Percentiles rank a stretch among this genome's conserved stretches.
Evolutionary conservation across 108 stramenopile species (phyloP).

Genomic region (Skeletonema tropicum): DNA sequence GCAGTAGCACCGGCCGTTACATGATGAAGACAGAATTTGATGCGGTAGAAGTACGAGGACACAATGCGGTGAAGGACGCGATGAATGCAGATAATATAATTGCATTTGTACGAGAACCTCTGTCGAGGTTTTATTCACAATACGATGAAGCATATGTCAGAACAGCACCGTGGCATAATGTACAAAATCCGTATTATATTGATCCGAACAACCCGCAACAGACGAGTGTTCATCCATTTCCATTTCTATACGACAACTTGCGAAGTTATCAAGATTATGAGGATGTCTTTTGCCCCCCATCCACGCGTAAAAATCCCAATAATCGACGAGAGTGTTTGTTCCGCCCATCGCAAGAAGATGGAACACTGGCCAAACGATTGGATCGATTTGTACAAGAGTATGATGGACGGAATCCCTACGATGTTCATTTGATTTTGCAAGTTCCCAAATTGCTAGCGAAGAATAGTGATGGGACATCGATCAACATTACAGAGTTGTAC

Average conservation of each 20-base stretch:
- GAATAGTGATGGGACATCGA: slow-evolving; percentile 5
- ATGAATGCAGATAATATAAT: background rate
- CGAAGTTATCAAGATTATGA: slow-evolving; percentile 2
- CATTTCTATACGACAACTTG: slow-evolving; percentile 12
- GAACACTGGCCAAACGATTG: slow-evolving; percentile 22
- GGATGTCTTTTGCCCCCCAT: slow-evolving; percentile 9
- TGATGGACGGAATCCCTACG: slow-evolving; percentile 25
- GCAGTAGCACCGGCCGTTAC: slow-evolving; percentile 31
- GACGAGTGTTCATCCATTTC: slow-evolving; percentile 25
- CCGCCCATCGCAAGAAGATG: slow-evolving; percentile 16
- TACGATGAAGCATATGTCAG: slow-evolving; percentile 39
- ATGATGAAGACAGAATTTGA: slow-evolving; percentile 34
- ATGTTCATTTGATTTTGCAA: slow-evolving; percentile 26
- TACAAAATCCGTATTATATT: slow-evolving; percentile 19
- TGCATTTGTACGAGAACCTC: slow-evolving; percentile 16
- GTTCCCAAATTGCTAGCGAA: slow-evolving; percentile 26
- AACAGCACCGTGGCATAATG: slow-evolving; percentile 29
- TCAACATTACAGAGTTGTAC: slow-evolving; percentile 32
- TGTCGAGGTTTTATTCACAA: slow-evolving; percentile 38
- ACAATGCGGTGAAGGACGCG: slow-evolving; percentile 4
- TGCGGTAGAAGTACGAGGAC: slow-evolving; percentile 8
- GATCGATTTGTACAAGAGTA: slow-evolving; percentile 34
- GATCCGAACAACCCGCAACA: background rate
- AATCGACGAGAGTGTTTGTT: slow-evolving; percentile 24
- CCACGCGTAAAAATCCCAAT: slow-evolving; percentile 8